Percentiles rank a stretch among this genome's conserved stretches.
Evolutionary conservation across 768 basidiomycete species (phyloP).

Genomic region (Mycena olivaceomarginata): DNA sequence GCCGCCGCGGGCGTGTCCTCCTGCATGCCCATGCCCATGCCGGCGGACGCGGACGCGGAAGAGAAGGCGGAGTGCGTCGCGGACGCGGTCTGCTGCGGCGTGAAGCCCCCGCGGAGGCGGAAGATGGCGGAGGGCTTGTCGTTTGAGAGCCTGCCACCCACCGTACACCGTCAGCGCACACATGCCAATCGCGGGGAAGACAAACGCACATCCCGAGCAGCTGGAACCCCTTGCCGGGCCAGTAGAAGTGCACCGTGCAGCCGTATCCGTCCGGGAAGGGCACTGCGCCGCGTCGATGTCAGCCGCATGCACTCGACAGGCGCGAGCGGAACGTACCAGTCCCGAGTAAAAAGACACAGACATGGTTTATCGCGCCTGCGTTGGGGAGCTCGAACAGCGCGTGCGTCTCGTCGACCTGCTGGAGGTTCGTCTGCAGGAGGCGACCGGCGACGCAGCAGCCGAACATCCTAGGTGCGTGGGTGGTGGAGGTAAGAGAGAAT

Average conservation of each 20-base stretch:
- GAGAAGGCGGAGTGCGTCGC: conserved; percentile 64
- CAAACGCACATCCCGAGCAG: conserved; percentile 85
- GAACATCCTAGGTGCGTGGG: conserved; percentile 69
- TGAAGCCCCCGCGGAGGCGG: conserved; percentile 82
- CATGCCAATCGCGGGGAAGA: background rate
- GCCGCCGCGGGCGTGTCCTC: conserved; percentile 56
- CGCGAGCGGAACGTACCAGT: conserved; percentile 68
- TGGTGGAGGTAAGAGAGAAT: background rate
- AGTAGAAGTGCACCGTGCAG: conserved; percentile 89
- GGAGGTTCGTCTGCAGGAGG: conserved; percentile 85
- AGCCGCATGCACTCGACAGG: conserved; percentile 11
- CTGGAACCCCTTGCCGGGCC: conserved; percentile 93
- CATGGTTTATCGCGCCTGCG: conserved; percentile 87
- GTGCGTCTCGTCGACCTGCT: conserved; percentile 90
- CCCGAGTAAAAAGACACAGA: conserved; percentile 90
- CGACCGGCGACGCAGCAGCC: conserved; percentile 89
- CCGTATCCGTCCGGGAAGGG: conserved; percentile 91
- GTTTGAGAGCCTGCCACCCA: conserved; percentile 82
- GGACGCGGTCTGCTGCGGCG: conserved; percentile 53
- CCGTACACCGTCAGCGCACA: background rate
- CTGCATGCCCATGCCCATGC: conserved; percentile 12
- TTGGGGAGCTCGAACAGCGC: conserved; percentile 85
- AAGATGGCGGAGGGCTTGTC: conserved; percentile 94
- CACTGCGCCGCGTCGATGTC: conserved; percentile 59
- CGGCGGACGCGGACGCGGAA: conserved; percentile 45